Base-by-base conservation (phyloP, 805 yeast genomes). In the Wickerhamiella sergipiensis region DNA sequence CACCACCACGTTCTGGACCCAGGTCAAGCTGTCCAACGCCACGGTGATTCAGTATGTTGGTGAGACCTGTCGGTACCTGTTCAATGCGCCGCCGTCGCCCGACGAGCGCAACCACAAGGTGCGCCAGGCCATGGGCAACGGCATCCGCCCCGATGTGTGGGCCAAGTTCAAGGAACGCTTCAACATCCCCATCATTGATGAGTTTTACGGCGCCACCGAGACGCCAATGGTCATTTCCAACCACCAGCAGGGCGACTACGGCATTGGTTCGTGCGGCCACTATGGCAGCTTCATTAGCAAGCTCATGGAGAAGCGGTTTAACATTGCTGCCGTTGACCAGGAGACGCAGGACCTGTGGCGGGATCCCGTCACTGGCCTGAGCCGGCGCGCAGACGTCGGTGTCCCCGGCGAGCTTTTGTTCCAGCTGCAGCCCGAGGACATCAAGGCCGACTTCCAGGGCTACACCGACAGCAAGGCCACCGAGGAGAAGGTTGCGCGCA, bases 41-140 rank as follows among this genome's bases (percentile, higher is more conserved):
- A 85, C 95, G 3, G 85, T 85, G 55, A 76, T 87, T 50, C 96
- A 89, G 67, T 89, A 89, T 60, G 97, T 89, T 17, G 97, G 97
- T 17, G 97, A 89, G 66, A 88, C 87, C 31, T 86, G 97, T 65
- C 77, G 97, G 47, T 90, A 88, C 61, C 72, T 89, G 53, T 67
- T 85, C 55, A 79, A 82, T 57, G 69, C 87, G 1, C 77, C 81
- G 46, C 69, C 68, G 8, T 81, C 81, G 44, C 82, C 85, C 10
- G 66, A 67, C 42, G 94, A 86, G 62, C 64, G 67, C 43, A 63
- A 63, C 43, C 95, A 86, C 64, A 55, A 62, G 5, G 80, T 85
- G 10, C 67, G 68, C 43, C 77, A 81, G 43, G 97, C 96, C 0
- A 80, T 80, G 64, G 97, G 97, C 43, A 89, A 90, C 66, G 97